Percentiles rank a stretch among this genome's conserved stretches.
Conservation (phyloP, 192 early-diverging fungal species). For the Pilobolus umbonatus region DNA sequence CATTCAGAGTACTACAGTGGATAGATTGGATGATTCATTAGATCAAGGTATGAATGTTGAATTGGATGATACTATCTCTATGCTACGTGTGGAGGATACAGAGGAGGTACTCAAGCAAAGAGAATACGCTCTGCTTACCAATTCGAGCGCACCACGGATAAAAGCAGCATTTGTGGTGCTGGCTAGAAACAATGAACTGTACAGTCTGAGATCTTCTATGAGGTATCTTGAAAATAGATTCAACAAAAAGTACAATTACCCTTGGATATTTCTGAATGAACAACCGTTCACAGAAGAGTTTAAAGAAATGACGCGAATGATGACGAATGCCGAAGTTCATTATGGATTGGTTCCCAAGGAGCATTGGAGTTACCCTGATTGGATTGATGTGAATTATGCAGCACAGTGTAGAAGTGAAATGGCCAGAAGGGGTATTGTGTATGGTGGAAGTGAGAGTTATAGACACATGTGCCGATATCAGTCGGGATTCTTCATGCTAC, state of each 20-base stretch:
- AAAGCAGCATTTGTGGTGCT: constrained; percentile 73
- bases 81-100: too few relatives aligned
- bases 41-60: too few relatives aligned
- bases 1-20: background rate
- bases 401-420: constrained; percentile 48
- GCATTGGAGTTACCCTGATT: constrained; percentile 76
- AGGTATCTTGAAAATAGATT: constrained; percentile 57
- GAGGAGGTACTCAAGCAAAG: too few relatives aligned
- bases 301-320: constrained; percentile 36
- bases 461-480: constrained; percentile 76
- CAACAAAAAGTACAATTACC: constrained; percentile 66
- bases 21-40: too few relatives aligned
- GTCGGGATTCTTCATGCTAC: constrained; percentile 76
- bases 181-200: constrained; percentile 64
- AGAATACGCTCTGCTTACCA: constrained; percentile 6
- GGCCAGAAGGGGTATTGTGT: constrained; percentile 45
- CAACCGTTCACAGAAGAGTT: constrained; percentile 63
- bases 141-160: constrained; percentile 22
- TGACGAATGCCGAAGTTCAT: constrained; percentile 48
- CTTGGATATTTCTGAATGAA: constrained; percentile 78
- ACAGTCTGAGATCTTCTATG: constrained; percentile 59
- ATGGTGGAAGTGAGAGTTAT: constrained; percentile 66
- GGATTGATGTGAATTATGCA: constrained; percentile 67
- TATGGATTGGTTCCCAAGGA: constrained; percentile 59
- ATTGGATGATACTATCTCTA: too few relatives aligned